phyloP scores from a whole-genome alignment of 169 alveolate genomes.

The Eimeria maxima region DNA sequence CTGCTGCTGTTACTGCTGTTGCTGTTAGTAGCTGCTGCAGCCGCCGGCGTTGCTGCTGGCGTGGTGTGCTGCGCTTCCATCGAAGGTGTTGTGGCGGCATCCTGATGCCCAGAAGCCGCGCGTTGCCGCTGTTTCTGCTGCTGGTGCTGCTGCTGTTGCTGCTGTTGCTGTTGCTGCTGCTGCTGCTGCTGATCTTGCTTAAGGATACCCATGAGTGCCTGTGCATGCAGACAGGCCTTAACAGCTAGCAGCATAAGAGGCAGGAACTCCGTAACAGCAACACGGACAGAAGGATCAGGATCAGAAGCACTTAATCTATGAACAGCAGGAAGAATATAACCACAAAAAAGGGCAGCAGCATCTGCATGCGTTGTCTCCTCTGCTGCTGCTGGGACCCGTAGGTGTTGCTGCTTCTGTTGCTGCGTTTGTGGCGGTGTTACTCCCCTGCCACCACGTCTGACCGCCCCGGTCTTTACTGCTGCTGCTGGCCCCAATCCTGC shows the following conservation, averaged over 20 bases:
- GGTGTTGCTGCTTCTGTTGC: constrained; percentile 6
- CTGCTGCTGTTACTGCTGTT: constrained; percentile 5
- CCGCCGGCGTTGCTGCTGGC: constrained; percentile 8
- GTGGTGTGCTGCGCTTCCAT: background rate
- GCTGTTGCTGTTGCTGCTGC: constrained; percentile 10
- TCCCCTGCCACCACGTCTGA: constrained; percentile 14
- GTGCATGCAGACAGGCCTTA: constrained; percentile 29
- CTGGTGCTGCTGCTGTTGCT: background rate
- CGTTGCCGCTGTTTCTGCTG: background rate
- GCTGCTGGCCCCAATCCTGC: background rate
- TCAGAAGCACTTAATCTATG: constrained; percentile 53
- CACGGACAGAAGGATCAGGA: constrained; percentile 59
- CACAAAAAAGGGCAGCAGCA: constrained; percentile 72
- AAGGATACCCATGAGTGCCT: constrained; percentile 4
- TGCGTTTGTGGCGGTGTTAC: background rate
- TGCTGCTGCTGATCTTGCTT: constrained; percentile 43
- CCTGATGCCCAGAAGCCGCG: background rate
- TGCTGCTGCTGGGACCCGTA: background rate
- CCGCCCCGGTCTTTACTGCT: background rate
- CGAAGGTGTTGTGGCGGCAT: background rate
- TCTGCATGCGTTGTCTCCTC: constrained; percentile 37
- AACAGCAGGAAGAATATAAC: constrained; percentile 8
- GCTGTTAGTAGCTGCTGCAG: background rate
- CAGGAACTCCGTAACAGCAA: constrained; percentile 64
- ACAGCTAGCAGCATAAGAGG: constrained; percentile 64